These are phyloP conservation scores for Phoma herbarum DNA, from an alignment of 2,329 filamentous ascomycete genomes.

Conservation along the genomic window DNA sequence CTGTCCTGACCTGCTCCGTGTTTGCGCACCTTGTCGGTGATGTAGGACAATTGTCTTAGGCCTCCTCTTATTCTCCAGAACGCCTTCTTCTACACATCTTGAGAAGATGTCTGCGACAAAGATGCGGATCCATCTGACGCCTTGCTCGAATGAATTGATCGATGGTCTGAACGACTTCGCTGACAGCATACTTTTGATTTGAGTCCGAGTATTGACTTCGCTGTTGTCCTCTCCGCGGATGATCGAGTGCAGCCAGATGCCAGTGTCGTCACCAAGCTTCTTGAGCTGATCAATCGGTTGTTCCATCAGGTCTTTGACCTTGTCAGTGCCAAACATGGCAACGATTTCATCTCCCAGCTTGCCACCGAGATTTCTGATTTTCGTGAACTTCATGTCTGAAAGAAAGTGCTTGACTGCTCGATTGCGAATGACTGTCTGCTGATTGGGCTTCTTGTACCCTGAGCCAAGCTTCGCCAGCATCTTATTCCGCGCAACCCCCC, in stretches of 20 bases:
- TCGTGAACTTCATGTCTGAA: conserved; percentile 83
- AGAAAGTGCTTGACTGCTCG: conserved; percentile 83
- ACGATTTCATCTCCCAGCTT: conserved; percentile 82
- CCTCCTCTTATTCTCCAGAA: conserved; percentile 84
- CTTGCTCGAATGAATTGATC: conserved; percentile 81
- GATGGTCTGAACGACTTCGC: conserved; percentile 92
- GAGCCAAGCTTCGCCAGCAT: conserved; percentile 95
- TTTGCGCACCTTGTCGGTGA: conserved; percentile 77
- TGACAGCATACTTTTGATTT: conserved; percentile 97
- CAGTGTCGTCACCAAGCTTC: conserved; percentile 83
- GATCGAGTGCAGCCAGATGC: conserved; percentile 82
- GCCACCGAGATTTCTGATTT: conserved; percentile 10
- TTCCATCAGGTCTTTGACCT: conserved; percentile 76
- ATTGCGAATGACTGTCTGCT: conserved; percentile 92
- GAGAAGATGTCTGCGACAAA: conserved; percentile 92
- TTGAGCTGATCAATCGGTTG: conserved; percentile 78
- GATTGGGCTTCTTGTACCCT: conserved; percentile 89
- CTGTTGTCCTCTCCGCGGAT: conserved; percentile 86
- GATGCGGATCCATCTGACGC: conserved; percentile 84
- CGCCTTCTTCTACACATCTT: conserved; percentile 87
- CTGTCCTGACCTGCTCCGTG: conserved; percentile 75
- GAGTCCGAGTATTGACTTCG: conserved; percentile 88
- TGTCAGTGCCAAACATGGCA: conserved; percentile 81
- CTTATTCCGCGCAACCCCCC: conserved; percentile 88
- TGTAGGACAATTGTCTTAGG: conserved; percentile 88